Conservation (phyloP, 176 grass and related monocot genomes). For the Juncus effusus region DNA sequence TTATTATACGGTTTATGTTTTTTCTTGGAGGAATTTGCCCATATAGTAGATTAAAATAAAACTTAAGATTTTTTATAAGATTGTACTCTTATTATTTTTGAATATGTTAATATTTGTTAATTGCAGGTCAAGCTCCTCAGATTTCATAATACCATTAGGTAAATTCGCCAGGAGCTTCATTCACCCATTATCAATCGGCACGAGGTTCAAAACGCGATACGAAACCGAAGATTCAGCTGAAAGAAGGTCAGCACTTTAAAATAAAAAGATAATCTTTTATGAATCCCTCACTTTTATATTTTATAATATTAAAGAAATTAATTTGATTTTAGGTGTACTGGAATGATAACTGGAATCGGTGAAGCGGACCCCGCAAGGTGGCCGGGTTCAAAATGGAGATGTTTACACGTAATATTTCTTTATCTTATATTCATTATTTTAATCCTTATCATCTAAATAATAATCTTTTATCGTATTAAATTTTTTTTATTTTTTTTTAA, state of each 20-base stretch:
- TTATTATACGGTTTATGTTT: conserved; percentile 1
- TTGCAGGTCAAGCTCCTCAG: conserved; percentile 61
- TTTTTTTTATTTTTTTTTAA: conserved; percentile 20
- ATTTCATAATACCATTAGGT: conserved; percentile 73
- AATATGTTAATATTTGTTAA: not conserved
- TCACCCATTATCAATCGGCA: conserved; percentile 57
- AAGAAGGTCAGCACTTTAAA: conserved; percentile 52
- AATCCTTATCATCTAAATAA: not conserved
- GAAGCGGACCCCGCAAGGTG: conserved; percentile 67
- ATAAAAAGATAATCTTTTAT: not conserved
- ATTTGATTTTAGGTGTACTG: conserved; percentile 53
- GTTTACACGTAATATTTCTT: conserved; percentile 57
- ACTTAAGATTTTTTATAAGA: not conserved
- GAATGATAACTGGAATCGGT: conserved; percentile 70
- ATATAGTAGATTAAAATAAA: not conserved
- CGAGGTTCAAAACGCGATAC: conserved; percentile 67
- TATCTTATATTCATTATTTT: conserved; percentile 5
- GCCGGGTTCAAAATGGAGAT: conserved; percentile 98
- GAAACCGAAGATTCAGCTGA: conserved; percentile 75
- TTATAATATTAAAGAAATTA: not conserved
- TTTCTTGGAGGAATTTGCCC: no score
- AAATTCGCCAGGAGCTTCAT: conserved; percentile 58
- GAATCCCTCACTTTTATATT: not conserved
- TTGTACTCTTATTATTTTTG: not conserved
- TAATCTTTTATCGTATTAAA: conserved; percentile 2